phyloP scores from a whole-genome alignment of 768 basidiomycete genomes.

The Boletus speciosus region DNA sequence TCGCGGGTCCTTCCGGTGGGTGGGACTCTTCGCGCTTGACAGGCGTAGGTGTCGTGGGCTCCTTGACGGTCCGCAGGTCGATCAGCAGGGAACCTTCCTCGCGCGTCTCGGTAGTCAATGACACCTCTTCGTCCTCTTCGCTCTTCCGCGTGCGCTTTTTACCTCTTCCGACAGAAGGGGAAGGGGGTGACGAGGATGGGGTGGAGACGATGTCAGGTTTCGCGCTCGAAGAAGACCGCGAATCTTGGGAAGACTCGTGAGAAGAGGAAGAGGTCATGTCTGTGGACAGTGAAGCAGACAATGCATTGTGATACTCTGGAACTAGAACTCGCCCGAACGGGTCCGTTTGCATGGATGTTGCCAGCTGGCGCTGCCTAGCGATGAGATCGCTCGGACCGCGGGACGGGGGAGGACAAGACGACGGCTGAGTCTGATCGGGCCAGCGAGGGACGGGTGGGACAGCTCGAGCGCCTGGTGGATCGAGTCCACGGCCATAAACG shows the following conservation, averaged over 20 bases:
- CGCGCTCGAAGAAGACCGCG: background rate
- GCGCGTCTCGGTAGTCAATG: background rate
- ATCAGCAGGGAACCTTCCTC: background rate
- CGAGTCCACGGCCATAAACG: slow-evolving; percentile 16
- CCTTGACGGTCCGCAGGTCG: background rate
- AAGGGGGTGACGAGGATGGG: slow-evolving; percentile 6
- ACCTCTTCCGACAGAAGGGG: slow-evolving; percentile 7
- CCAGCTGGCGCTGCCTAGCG: slow-evolving; percentile 7
- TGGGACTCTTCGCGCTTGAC: background rate
- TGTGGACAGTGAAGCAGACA: background rate
- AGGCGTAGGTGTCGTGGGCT: background rate
- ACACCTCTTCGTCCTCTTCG: slow-evolving; percentile 5
- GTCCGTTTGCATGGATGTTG: slow-evolving; percentile 5
- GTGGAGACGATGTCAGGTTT: background rate
- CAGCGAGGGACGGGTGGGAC: slow-evolving; percentile 6
- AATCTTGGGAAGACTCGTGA: background rate
- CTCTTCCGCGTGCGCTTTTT: slow-evolving; percentile 14
- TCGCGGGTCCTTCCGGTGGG: background rate
- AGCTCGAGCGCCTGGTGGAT: background rate
- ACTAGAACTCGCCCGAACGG: slow-evolving; percentile 7
- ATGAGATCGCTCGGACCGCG: slow-evolving; percentile 6
- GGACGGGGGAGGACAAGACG: background rate
- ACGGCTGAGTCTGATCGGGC: slow-evolving; percentile 6
- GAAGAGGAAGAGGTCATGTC: background rate
- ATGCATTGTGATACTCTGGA: background rate